Conservation (phyloP, 768 basidiomycete species). For the Boletus rubescentipes region DNA sequence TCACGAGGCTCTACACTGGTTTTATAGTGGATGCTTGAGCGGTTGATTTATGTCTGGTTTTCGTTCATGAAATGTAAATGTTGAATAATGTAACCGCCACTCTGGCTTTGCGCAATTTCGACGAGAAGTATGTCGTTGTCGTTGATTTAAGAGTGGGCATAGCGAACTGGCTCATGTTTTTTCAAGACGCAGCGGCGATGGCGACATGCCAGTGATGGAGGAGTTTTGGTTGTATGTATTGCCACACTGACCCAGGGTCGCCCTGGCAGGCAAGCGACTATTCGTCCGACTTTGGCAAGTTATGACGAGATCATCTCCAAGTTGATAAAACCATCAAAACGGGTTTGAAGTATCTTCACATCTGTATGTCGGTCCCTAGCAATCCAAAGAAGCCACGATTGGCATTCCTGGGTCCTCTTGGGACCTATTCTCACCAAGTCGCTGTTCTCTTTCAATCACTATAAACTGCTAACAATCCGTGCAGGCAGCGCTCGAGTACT, state of each 20-base stretch:
- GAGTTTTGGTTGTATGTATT: no score
- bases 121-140: no score
- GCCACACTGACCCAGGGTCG: no score
- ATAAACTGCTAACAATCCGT: conserved; percentile 22
- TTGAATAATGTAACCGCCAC: no score
- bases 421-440: conserved; percentile 72
- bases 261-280: no score
- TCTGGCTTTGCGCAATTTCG: no score
- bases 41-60: not conserved
- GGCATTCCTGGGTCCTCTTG: conserved; percentile 64
- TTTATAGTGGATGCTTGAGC: conserved; percentile 6
- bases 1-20: conserved; percentile 8
- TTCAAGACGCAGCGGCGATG: no score
- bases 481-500: conserved; percentile 49
- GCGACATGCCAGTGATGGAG: no score
- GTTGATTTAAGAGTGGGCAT: no score
- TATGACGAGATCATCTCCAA: not conserved
- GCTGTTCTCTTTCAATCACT: not conserved
- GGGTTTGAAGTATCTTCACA: conserved; percentile 8
- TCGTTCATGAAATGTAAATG: no score
- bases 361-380: conserved; percentile 5
- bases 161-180: no score
- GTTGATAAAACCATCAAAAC: not conserved
- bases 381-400: conserved; percentile 31
- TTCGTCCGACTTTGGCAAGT: no score